These are phyloP conservation scores for Gnaphalium uliginosum DNA, from an alignment of 129 eudicot species.

Conservation along the genomic window DNA sequence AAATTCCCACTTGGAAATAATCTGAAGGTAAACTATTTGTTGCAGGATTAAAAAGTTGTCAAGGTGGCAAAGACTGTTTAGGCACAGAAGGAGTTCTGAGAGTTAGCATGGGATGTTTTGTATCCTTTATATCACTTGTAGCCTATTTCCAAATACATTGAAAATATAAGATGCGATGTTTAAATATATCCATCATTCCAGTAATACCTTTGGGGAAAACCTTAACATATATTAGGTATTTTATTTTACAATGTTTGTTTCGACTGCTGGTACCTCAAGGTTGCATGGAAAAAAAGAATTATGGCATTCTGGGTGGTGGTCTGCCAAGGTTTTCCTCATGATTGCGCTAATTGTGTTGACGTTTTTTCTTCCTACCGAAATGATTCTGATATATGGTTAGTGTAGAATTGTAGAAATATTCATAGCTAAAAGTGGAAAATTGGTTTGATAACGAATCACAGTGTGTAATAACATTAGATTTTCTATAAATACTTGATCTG, in stretches of 20 bases:
- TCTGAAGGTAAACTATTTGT: background rate
- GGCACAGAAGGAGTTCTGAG: slow-evolving; percentile 83
- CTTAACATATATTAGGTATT: slow-evolving; percentile 58
- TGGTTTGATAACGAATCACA: background rate
- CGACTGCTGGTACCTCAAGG: slow-evolving; percentile 74
- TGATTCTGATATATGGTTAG: slow-evolving; percentile 68
- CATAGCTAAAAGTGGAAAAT: background rate
- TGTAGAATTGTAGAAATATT: slow-evolving; percentile 5
- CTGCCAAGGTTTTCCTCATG: slow-evolving; percentile 55
- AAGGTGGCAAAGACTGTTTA: slow-evolving; percentile 67
- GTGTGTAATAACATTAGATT: background rate
- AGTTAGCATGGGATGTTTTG: slow-evolving; percentile 87
- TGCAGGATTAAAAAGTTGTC: slow-evolving; percentile 65
- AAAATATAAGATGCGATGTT: background rate
- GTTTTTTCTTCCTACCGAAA: slow-evolving; percentile 51
- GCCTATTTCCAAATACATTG: background rate
- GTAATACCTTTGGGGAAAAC: slow-evolving; percentile 12
- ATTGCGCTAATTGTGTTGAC: slow-evolving; percentile 47
- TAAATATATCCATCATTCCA: background rate
- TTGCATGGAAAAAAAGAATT: slow-evolving; percentile 53
- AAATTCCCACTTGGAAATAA: background rate
- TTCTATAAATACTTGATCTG: background rate
- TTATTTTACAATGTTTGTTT: slow-evolving; percentile 69
- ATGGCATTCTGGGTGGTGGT: slow-evolving; percentile 93
- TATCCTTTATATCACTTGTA: slow-evolving; percentile 45